These are phyloP conservation scores for Phytophthora pini DNA, from an alignment of 352 stramenopile species.

Conservation along the genomic window DNA sequence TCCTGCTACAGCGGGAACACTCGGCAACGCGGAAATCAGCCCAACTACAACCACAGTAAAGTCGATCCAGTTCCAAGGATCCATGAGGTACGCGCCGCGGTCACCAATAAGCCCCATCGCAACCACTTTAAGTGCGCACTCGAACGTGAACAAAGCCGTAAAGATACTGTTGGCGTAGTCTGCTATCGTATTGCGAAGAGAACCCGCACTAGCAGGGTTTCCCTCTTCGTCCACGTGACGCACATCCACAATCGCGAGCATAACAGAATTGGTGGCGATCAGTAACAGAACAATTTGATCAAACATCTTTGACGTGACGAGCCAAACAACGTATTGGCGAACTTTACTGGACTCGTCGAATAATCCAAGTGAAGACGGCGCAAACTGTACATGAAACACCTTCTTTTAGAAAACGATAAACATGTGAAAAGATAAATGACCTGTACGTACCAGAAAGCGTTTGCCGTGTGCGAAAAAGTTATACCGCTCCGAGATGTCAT, in stretches of 20 bases:
- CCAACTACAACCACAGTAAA: slow-evolving; percentile 78
- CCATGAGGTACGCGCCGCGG: slow-evolving; percentile 77
- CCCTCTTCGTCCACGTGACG: slow-evolving; percentile 55
- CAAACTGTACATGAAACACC: slow-evolving; percentile 45
- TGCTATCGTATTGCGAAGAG: slow-evolving; percentile 59
- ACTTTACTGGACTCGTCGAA: slow-evolving; percentile 62
- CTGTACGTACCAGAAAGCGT: slow-evolving; percentile 49
- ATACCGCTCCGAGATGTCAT: slow-evolving; percentile 57
- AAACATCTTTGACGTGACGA: slow-evolving; percentile 77
- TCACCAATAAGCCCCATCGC: slow-evolving; percentile 81
- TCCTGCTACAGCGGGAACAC: slow-evolving; percentile 65
- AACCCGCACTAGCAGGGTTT: slow-evolving; percentile 47
- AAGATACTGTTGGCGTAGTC: slow-evolving; percentile 59
- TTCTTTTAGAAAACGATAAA: neutral
- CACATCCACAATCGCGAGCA: slow-evolving; percentile 83
- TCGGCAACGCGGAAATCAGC: slow-evolving; percentile 47
- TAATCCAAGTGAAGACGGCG: slow-evolving; percentile 55
- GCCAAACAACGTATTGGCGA: slow-evolving; percentile 66
- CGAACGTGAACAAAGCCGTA: slow-evolving; percentile 82
- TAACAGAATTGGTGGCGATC: slow-evolving; percentile 84
- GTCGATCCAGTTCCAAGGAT: slow-evolving; percentile 92
- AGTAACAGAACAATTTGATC: slow-evolving; percentile 84
- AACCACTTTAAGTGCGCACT: slow-evolving; percentile 91
- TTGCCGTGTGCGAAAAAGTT: slow-evolving; percentile 73
- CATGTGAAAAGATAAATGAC: no score